A percentile compares a stretch with the other conserved stretches of the same genome.
phyloP scores from a whole-genome alignment of 2,329 filamentous ascomycete species.

The Botrytis aclada region DNA sequence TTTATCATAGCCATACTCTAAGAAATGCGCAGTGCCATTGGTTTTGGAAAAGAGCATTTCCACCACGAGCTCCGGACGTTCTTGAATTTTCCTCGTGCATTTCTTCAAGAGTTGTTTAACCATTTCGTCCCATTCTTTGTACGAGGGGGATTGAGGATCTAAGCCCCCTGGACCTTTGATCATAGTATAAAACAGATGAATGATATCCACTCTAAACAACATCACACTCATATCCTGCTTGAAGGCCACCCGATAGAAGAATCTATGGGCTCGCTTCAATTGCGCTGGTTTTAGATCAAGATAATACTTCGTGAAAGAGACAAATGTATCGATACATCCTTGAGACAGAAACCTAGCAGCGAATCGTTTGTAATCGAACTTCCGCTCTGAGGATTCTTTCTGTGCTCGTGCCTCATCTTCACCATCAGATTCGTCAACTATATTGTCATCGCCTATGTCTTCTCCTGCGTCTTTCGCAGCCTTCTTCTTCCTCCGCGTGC shows the following conservation, averaged over 20 bases:
- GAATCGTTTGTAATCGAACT: conserved; percentile 90
- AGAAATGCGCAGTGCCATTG: conserved; percentile 74
- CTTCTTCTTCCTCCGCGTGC: conserved; percentile 71
- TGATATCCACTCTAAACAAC: conserved; percentile 86
- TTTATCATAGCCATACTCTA: conserved; percentile 87
- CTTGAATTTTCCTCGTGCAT: conserved; percentile 78
- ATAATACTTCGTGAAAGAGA: conserved; percentile 76
- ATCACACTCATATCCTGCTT: conserved; percentile 90
- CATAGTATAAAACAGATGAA: conserved; percentile 84
- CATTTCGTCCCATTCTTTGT: conserved; percentile 88
- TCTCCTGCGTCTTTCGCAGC: conserved; percentile 48
- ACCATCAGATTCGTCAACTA: conserved; percentile 64
- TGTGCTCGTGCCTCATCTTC: conserved; percentile 74
- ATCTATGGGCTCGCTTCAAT: conserved; percentile 87
- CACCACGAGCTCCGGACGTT: conserved; percentile 79
- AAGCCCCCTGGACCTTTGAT: conserved; percentile 83
- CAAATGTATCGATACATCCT: conserved; percentile 83
- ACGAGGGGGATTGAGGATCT: conserved; percentile 62
- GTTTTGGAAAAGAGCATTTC: conserved; percentile 97
- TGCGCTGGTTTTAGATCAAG: conserved; percentile 74
- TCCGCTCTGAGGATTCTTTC: conserved; percentile 72
- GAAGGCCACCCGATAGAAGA: conserved; percentile 90
- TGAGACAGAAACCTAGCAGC: conserved; percentile 78
- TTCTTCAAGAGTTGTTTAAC: conserved; percentile 78
- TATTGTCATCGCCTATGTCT: conserved; percentile 44